Percentiles rank a stretch among this genome's conserved stretches.
Conservation (phyloP, 192 early-diverging fungal genomes). For the Lunasporangiospora selenospora region DNA sequence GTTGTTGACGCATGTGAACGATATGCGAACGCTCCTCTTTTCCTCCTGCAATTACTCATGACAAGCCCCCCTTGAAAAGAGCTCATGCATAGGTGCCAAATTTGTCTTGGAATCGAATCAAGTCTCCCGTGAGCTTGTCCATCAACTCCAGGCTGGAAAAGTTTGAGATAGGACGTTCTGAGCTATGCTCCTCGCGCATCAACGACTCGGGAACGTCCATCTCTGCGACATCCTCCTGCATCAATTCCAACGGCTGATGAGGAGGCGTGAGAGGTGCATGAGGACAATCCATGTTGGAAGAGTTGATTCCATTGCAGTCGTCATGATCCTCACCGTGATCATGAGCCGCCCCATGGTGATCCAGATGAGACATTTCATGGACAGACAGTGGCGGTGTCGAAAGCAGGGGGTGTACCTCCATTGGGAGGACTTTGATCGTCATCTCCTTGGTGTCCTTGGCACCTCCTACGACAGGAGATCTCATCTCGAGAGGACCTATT, state of each 20-base stretch:
- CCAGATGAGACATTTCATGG: conserved; percentile 11
- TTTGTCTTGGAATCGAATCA: conserved; percentile 59
- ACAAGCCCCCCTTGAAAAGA: too few relatives aligned
- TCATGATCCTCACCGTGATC: too few relatives aligned
- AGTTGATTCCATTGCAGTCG: too few relatives aligned
- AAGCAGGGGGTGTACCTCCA: conserved; percentile 6
- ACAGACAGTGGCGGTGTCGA: conserved; percentile 42
- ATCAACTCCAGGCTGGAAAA: conserved; percentile 53
- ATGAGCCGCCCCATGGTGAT: conserved; percentile 19
- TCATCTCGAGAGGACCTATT: conserved; percentile 9
- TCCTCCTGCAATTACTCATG: too few relatives aligned
- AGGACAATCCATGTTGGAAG: too few relatives aligned
- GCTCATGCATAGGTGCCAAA: conserved; percentile 38
- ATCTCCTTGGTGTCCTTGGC: conserved; percentile 5
- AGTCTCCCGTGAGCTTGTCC: conserved; percentile 57
- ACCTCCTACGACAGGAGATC: neutral
- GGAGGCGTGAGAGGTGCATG: conserved; percentile 44
- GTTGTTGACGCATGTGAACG: too few relatives aligned
- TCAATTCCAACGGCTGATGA: conserved; percentile 21
- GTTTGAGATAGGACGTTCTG: too few relatives aligned
- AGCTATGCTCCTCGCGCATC: too few relatives aligned
- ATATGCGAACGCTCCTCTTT: too few relatives aligned
- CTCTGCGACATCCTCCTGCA: neutral
- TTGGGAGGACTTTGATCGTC: conserved; percentile 31
- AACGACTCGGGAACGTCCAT: too few relatives aligned